Base-by-base conservation (phyloP, 768 basidiomycete genomes). In the Cytidiella melzeri region DNA sequence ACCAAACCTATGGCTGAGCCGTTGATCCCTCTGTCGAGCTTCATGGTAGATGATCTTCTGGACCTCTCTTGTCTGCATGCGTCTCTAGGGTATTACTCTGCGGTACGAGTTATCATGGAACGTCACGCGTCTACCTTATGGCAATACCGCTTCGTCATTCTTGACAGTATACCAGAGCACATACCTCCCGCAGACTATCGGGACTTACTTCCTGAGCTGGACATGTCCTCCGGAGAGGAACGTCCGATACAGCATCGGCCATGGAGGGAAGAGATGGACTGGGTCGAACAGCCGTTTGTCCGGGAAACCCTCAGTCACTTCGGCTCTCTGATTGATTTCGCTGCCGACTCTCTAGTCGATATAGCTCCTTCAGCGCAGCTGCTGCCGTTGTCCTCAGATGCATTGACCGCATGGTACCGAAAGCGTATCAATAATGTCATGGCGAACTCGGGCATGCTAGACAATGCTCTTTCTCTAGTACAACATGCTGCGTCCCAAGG, bases 401-500 rank as follows among this genome's bases (percentile, higher is more conserved):
- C 80, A 25, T 70, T 97, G 5, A 68, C 80, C 4, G 46, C 61
- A 21, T 98, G 93, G 94, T 97, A 96, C 68, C 75, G 68, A 56
- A 57, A 52, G 3, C 83, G 83, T 26, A 81, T 90, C 21, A 69
- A 83, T 36, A 53, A 59, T 12, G 75, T 92, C 52, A 76, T 93
- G 23, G 63, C 70, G 5, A 69, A 72, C 0, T 82, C 84, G 0
- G 93, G 92, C 1, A 77, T 92, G 67, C 69, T 93, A 38, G 87
- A 93, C 57, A 65, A 80, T 27, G 90, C 92, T 3, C 73, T 98
- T 18, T 77, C 80, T 5, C 73, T 86, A 40, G 75, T 92, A 7
- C 94, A 96, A 63, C 83, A 95, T 55, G 93, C 83, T 12, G 92
- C 87, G 10, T 84, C 92, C 6, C 80, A 81, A 56, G 86, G 85